phyloP scores from a whole-genome alignment of 2,329 filamentous ascomycete genomes.

The Pseudopithomyces maydicus region DNA sequence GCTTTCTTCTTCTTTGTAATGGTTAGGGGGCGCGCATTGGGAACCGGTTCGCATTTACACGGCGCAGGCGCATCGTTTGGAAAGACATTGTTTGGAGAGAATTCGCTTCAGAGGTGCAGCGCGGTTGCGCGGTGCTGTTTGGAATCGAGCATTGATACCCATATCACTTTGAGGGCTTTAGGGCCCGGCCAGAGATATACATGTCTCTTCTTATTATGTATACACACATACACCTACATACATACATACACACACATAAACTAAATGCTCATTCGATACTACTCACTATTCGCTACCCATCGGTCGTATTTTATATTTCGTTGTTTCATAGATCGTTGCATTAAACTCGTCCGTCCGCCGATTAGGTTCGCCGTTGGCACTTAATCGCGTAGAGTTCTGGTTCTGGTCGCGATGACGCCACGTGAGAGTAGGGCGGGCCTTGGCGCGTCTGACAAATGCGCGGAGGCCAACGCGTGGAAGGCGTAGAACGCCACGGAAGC shows the following conservation, averaged over 20 bases:
- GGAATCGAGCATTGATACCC: constrained; percentile 29
- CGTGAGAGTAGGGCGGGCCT: constrained; percentile 8
- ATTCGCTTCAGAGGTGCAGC: neutral
- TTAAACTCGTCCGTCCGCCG: too few relatives aligned
- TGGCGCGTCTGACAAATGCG: constrained; percentile 38
- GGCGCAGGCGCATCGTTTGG: constrained; percentile 7
- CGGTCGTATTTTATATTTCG: too few relatives aligned
- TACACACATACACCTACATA: too few relatives aligned
- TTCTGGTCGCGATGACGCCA: too few relatives aligned
- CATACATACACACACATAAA: too few relatives aligned
- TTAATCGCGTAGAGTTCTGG: too few relatives aligned
- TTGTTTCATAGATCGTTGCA: too few relatives aligned
- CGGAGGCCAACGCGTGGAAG: constrained; percentile 39
- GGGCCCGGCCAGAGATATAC: neutral
- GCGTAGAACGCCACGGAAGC: constrained; percentile 42
- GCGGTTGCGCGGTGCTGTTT: neutral
- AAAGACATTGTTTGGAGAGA: too few relatives aligned
- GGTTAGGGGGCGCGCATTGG: constrained; percentile 5
- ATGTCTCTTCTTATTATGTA: too few relatives aligned
- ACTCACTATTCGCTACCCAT: too few relatives aligned
- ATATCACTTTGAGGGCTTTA: constrained; percentile 2
- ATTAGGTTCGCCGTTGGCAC: too few relatives aligned
- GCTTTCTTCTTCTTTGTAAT: neutral
- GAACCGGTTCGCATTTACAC: constrained; percentile 9
- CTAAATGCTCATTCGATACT: too few relatives aligned